Evolutionary conservation across 345 rosid genomes (phyloP).

Genomic region (Eucalyptus erythrocorys): DNA sequence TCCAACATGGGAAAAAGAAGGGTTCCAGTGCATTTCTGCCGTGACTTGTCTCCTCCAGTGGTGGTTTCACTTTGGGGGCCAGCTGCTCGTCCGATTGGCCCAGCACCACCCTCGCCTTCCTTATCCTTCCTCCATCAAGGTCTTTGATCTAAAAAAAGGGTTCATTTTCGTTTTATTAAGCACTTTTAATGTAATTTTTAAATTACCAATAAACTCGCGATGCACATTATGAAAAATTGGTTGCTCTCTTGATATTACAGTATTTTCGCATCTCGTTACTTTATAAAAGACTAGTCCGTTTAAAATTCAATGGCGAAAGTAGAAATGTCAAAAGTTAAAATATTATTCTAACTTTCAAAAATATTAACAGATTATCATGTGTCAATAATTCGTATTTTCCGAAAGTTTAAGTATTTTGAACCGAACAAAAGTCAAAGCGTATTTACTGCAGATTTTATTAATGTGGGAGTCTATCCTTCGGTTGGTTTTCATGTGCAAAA

Average conservation of each 20-base stretch:
- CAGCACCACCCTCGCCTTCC: neutral
- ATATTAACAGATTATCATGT: too few relatives aligned
- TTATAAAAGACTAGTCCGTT: neutral
- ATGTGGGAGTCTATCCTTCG: too few relatives aligned
- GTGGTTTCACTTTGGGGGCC: neutral
- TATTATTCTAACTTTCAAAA: neutral
- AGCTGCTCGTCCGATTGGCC: neutral
- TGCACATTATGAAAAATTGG: neutral
- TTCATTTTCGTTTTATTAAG: neutral
- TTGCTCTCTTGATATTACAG: neutral
- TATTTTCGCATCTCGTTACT: neutral
- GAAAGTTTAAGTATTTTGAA: too few relatives aligned
- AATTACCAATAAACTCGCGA: neutral
- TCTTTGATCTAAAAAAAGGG: neutral
- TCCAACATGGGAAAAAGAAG: too few relatives aligned
- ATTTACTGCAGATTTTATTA: too few relatives aligned
- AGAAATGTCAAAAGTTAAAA: neutral
- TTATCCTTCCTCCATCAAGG: neutral
- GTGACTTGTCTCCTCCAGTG: neutral
- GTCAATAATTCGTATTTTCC: too few relatives aligned
- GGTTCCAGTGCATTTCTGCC: neutral
- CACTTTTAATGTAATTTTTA: neutral
- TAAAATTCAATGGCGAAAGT: neutral
- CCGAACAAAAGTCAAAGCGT: too few relatives aligned
- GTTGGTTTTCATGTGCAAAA: too few relatives aligned